Evolutionary conservation across 2,329 filamentous ascomycete species (phyloP).

Genomic region (Geosmithia flava): DNA sequence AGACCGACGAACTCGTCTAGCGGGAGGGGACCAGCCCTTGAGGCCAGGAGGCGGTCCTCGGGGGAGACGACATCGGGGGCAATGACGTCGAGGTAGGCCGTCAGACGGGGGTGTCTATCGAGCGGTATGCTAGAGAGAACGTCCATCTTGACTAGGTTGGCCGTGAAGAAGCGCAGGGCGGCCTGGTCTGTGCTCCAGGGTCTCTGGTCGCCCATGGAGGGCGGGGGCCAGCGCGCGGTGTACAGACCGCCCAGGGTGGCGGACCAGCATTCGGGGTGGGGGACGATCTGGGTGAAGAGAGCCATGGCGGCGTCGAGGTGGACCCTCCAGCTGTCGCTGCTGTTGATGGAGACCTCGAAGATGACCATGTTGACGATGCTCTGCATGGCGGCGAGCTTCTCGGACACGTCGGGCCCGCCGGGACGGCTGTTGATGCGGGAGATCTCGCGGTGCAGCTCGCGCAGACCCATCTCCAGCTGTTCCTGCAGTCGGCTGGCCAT

Average conservation of each 20-base stretch:
- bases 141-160: conserved; percentile 34
- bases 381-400: conserved; percentile 29
- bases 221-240: conserved; percentile 19
- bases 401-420: conserved; percentile 14
- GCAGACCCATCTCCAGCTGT: conserved; percentile 30
- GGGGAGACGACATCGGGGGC: conserved; percentile 17
- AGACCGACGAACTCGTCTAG: conserved; percentile 41
- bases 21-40: conserved; percentile 17
- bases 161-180: conserved; percentile 32
- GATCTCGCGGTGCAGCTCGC: conserved; percentile 30
- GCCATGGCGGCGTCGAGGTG: conserved; percentile 36
- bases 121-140: conserved; percentile 35
- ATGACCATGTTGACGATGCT: conserved; percentile 40
- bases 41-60: conserved; percentile 7
- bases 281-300: conserved; percentile 33
- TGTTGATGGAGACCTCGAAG: conserved; percentile 34
- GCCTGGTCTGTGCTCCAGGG: conserved; percentile 33
- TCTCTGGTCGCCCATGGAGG: conserved; percentile 14
- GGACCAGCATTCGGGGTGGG: conserved; percentile 19
- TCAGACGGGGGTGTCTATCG: conserved; percentile 26
- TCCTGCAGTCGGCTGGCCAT: conserved; percentile 26
- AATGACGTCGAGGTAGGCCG: conserved; percentile 24
- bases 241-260: conserved; percentile 17
- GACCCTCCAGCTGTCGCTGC: conserved; percentile 34
- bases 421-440: conserved; percentile 18